Percentiles rank a stretch among this genome's conserved stretches.
Evolutionary conservation across 129 eudicot species (phyloP).

Genomic region (Helianthus annuus): DNA sequence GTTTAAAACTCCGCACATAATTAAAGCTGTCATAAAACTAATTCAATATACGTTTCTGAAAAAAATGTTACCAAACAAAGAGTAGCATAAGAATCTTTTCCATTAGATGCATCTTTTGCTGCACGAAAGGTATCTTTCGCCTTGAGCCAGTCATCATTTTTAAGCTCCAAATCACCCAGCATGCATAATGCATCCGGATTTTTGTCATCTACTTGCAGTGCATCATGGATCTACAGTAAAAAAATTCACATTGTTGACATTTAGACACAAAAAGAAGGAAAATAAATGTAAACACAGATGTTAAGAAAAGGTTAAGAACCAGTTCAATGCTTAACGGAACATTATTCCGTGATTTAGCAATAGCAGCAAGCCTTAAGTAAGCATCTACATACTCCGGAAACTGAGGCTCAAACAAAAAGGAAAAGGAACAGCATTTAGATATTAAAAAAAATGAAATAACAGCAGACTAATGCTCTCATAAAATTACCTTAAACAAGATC

Average conservation of each 20-base stretch:
- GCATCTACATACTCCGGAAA: slow-evolving; percentile 95
- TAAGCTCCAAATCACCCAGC: slow-evolving; percentile 97
- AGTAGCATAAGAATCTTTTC: slow-evolving; percentile 89
- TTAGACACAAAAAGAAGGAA: slow-evolving; percentile 3
- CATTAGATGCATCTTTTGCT: slow-evolving; percentile 81
- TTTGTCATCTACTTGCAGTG: slow-evolving; percentile 86
- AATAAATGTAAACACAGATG: slow-evolving; percentile 4
- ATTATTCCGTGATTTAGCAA: slow-evolving; percentile 89
- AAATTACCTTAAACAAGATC: slow-evolving; percentile 77
- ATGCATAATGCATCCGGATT: slow-evolving; percentile 81
- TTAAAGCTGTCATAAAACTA: slow-evolving; percentile 6
- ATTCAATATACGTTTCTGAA: not conserved
- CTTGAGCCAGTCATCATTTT: slow-evolving; percentile 97
- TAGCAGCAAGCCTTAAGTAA: slow-evolving; percentile 92
- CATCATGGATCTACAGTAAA: slow-evolving; percentile 70
- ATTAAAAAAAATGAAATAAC: not conserved
- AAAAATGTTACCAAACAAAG: slow-evolving; percentile 68
- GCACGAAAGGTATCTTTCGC: slow-evolving; percentile 96
- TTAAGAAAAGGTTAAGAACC: slow-evolving; percentile 45
- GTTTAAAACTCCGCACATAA: not conserved
- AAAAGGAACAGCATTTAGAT: not conserved
- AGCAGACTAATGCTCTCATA: not conserved
- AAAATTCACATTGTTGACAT: slow-evolving; percentile 11
- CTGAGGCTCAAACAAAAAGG: slow-evolving; percentile 47
- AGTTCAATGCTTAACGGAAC: slow-evolving; percentile 79